Base-by-base conservation (phyloP, 441 rosid species). In the Erysimum pusillum region DNA sequence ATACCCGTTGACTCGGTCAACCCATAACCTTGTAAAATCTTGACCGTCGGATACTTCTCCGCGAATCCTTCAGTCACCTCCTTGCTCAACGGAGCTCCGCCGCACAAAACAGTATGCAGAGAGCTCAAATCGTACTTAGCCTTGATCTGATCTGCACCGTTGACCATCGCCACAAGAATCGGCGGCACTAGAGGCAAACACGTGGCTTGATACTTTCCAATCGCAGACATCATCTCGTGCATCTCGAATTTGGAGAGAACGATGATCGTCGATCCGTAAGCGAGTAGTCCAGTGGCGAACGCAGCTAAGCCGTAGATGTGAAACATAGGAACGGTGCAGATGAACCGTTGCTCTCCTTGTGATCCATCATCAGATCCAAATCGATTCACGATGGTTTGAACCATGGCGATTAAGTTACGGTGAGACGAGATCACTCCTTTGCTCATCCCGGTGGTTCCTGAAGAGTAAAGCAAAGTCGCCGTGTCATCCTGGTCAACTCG, bases 251-350 rank as follows among this genome's bases (percentile, higher is more conserved):
- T 93, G 2, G 98, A 85, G 53, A 95, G 91, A 54, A 95, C 85
- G 14, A 93, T 70, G 71, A 95, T 71, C 52, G 98, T 91, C 3
- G 96, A 79, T 48, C 99, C 99, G 10, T 88, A 73, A 17, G 97
- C 90, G 14, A 95, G 87, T 0, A 90, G 58, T n/a, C 96, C 99
- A 11, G 88, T 85, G 4, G 93, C 97, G 73, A 95, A 95, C 48
- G 90, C 90, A 2, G 87, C 92, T 57, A 95, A 79, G 58, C 99
- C 99, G 80, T 90, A 95, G 82, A 93, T 89, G 75, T 93, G 99
- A 77, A 89, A 92, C 98, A 92, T 92, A 3, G 99, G 99, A 10
- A 95, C 96, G 20, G 99, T 95, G 79, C 98, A 93, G 79, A 95
- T 83, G 75, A 87, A 90, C 3, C 69, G 81, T 20, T 83, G 13